A percentile compares a stretch with the other conserved stretches of the same genome.
Conservation (phyloP, 208 protist genomes). For the Acanthamoeba healyi region DNA sequence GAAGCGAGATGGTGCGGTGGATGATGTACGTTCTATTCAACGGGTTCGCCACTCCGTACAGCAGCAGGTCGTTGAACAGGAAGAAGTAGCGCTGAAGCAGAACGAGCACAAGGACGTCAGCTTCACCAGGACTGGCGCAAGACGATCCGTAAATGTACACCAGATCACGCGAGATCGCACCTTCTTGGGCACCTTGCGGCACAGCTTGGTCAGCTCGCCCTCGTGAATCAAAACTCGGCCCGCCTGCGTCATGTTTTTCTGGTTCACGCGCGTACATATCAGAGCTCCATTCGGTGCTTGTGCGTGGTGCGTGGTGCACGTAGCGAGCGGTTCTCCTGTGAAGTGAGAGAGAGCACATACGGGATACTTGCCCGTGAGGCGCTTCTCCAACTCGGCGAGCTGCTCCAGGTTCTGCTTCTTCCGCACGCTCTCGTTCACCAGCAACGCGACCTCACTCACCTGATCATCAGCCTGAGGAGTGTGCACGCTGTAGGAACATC, state of each 20-base stretch:
- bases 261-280: neutral
- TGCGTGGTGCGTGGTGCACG: too few relatives aligned
- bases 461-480: too few relatives aligned
- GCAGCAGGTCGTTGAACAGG: constrained; percentile 70
- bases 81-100: constrained; percentile 38
- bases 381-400: constrained; percentile 54
- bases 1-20: constrained; percentile 66
- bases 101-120: neutral
- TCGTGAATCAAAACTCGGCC: constrained; percentile 61
- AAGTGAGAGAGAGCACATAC: constrained; percentile 17
- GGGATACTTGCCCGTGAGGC: constrained; percentile 59
- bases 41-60: constrained; percentile 62
- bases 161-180: neutral
- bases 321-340: too few relatives aligned
- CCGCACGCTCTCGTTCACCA: constrained; percentile 71
- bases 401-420: constrained; percentile 72
- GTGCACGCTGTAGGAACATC: too few relatives aligned
- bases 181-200: constrained; percentile 70
- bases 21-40: constrained; percentile 53
- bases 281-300: too few relatives aligned
- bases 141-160: neutral
- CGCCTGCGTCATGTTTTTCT: constrained; percentile 64
- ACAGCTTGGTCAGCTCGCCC: constrained; percentile 67
- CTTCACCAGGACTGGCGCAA: neutral
- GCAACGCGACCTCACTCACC: constrained; percentile 54